Evolutionary conservation across 2,329 filamentous ascomycete genomes (phyloP).

Genomic region (Magnaporthiopsis incrustans): DNA sequence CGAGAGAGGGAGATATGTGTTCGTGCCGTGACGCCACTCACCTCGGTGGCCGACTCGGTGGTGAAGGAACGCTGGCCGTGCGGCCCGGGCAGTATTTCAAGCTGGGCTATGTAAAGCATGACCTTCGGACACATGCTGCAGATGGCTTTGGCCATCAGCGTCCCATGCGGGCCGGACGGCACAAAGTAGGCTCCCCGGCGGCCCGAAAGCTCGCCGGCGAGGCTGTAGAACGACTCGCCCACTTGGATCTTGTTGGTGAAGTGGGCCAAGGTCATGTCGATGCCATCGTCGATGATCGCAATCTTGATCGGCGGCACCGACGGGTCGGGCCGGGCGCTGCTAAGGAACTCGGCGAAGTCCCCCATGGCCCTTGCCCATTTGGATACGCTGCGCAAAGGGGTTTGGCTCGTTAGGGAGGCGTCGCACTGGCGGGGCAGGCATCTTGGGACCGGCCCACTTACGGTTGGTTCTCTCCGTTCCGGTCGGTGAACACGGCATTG

Average conservation of each 20-base stretch:
- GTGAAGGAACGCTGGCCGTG: too few relatives aligned
- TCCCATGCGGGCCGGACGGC: constrained; percentile 9
- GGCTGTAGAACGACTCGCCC: constrained; percentile 9
- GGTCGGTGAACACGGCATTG: neutral
- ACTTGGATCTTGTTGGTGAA: constrained; percentile 9
- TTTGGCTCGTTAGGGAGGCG: constrained; percentile 1
- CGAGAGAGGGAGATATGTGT: too few relatives aligned
- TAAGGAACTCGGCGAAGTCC: constrained; percentile 8
- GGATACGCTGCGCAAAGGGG: neutral
- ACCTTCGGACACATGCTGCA: constrained; percentile 8
- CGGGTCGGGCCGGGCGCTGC: neutral
- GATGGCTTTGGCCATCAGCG: constrained; percentile 9
- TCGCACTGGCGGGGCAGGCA: neutral
- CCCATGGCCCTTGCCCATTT: constrained; percentile 9
- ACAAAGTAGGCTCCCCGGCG: constrained; percentile 9
- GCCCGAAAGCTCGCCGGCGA: constrained; percentile 8
- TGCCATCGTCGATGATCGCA: constrained; percentile 11
- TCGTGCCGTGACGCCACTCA: too few relatives aligned
- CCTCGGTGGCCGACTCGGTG: too few relatives aligned
- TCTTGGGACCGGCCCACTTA: too few relatives aligned
- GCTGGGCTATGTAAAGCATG: constrained; percentile 11
- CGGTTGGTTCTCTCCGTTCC: too few relatives aligned
- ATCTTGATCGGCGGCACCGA: constrained; percentile 4
- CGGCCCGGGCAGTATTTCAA: neutral
- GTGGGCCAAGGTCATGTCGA: constrained; percentile 7